Evolutionary conservation across 148 eudicot species (phyloP).

Genomic region (Cornus controversa): DNA sequence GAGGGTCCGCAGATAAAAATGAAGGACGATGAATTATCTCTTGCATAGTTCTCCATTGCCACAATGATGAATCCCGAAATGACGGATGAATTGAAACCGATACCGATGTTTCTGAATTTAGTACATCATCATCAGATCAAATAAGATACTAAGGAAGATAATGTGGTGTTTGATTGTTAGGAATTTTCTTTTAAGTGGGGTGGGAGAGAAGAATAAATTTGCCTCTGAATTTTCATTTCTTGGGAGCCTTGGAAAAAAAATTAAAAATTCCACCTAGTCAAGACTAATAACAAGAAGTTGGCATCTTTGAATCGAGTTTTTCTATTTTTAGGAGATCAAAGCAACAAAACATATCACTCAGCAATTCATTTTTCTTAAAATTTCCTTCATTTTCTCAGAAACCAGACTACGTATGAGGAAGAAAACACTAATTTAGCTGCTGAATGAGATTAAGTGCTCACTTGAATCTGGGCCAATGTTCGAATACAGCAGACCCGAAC

Average conservation of each 20-base stretch:
- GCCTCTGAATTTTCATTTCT: slow-evolving; percentile 1
- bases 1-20: slow-evolving; percentile 29
- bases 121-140: neutral
- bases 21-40: slow-evolving; percentile 17
- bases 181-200: neutral
- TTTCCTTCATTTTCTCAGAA: neutral
- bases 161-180: neutral
- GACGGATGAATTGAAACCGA: slow-evolving; percentile 37
- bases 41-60: slow-evolving; percentile 41
- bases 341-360: neutral
- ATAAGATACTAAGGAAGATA: neutral
- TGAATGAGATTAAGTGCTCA: slow-evolving; percentile 26
- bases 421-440: neutral
- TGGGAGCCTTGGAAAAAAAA: neutral
- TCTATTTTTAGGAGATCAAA: neutral
- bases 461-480: slow-evolving; percentile 35
- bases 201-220: too few species aligned
- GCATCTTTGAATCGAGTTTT: neutral
- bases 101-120: slow-evolving; percentile 32
- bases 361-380: neutral
- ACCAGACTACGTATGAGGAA: neutral
- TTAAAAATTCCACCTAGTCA: neutral
- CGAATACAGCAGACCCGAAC: slow-evolving; percentile 51
- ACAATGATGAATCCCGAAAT: slow-evolving; percentile 26
- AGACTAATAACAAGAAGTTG: neutral